Evolutionary conservation across 169 alveolate species (phyloP).

Genomic region (Babesia bovis): DNA sequence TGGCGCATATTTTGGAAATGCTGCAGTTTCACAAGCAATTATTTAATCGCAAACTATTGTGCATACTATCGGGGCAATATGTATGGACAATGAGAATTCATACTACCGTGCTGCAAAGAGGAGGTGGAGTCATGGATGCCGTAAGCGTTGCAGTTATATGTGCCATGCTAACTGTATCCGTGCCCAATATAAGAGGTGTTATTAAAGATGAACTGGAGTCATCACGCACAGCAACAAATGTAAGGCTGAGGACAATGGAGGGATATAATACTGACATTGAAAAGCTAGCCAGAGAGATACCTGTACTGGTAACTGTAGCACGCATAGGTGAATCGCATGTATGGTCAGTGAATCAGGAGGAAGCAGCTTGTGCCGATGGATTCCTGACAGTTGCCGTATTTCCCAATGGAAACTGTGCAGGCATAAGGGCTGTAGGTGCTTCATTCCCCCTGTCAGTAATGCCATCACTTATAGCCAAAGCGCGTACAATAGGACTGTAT

Average conservation of each 20-base stretch:
- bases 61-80: slow-evolving; percentile 68
- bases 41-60: slow-evolving; percentile 61
- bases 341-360: slow-evolving; percentile 58
- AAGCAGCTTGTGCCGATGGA: slow-evolving; percentile 60
- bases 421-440: slow-evolving; percentile 42
- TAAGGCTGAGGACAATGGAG: slow-evolving; percentile 26
- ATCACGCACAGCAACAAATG: slow-evolving; percentile 38
- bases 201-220: slow-evolving; percentile 61
- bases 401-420: slow-evolving; percentile 38
- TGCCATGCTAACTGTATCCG: slow-evolving; percentile 63
- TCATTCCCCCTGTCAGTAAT: slow-evolving; percentile 22
- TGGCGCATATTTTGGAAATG: slow-evolving; percentile 50
- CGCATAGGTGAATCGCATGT: slow-evolving; percentile 20
- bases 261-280: slow-evolving; percentile 32
- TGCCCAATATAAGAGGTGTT: slow-evolving; percentile 66
- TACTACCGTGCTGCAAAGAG: slow-evolving; percentile 67
- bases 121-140: slow-evolving; percentile 72
- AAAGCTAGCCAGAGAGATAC: slow-evolving; percentile 25
- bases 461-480: slow-evolving; percentile 2
- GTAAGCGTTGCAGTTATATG: slow-evolving; percentile 69
- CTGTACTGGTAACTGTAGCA: slow-evolving; percentile 40
- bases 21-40: slow-evolving; percentile 55
- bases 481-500: slow-evolving; percentile 5
- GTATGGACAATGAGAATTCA: slow-evolving; percentile 72
- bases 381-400: slow-evolving; percentile 48